Evolutionary conservation across 164 flowering plant genomes (phyloP), one percentile per base, ranked within the genome.

Genomic region (Tetrastigma voinierianum): DNA sequence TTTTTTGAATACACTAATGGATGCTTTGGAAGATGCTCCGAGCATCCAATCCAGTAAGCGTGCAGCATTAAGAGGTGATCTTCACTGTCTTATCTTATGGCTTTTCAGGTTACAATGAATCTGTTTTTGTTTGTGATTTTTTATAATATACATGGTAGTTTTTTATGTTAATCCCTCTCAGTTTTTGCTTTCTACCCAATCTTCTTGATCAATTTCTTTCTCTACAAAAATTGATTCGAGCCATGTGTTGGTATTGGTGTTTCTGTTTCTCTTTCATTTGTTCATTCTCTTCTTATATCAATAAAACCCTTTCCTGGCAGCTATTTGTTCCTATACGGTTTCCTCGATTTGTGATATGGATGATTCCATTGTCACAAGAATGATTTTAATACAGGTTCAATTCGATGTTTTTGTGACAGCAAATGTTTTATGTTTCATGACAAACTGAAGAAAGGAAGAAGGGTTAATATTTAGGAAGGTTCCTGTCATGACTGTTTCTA

Each of bases 331-430:
- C 45, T 25, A 47, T 76, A 73, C 86, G 91, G 98, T 74, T 76
- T 77, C 91, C 1, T 18, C 76, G 67, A 18, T 51, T 79, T 65
- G 85, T 24, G 87, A 79, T 1, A 76, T 83, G 81, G 90, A 84
- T 77, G 83, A 80, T 66, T 77, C 57, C 61, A 57, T 25, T 40
- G 76, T 65, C 0, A 65, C 83, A 43, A 75, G 67, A 62, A 94
- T 94, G 98, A 81, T 94, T 43, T 72, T 72, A 16, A 77, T 80
- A 71, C 95, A 90, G 47, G 78, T 94, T 57, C 94, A 96, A 64
- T 81, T 94, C n/a, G 76, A 84, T 57, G 98, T 86, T 54, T 71
- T 65, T 94, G 69, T n/a, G n/a, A n/a, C 86, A 83, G 24, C 9
- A 51, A n/a, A n/a, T 67, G 81, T 69, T 53, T 69, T 94, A 14